phyloP scores from a whole-genome alignment of 495 filamentous ascomycete species.

The Aspergillus leporis region DNA sequence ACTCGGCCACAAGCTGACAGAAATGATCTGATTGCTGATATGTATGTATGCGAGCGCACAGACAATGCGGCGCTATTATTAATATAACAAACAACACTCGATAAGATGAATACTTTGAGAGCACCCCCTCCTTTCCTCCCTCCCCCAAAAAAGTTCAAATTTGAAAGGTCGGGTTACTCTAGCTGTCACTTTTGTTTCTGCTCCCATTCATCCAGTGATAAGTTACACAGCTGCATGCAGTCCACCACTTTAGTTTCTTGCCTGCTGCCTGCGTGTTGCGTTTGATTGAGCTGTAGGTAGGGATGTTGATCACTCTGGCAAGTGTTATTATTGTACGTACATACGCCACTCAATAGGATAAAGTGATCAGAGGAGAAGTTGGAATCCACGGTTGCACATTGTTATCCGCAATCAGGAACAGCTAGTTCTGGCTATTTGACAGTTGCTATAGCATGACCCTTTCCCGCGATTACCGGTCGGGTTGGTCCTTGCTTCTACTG shows the following conservation, averaged over 20 bases:
- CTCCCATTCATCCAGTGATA: neutral
- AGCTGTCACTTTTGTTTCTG: constrained; percentile 1
- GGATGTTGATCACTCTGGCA: neutral
- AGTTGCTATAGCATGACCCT: neutral
- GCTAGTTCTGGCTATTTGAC: neutral
- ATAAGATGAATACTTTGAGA: neutral
- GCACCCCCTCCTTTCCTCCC: neutral
- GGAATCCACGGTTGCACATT: neutral
- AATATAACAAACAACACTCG: neutral
- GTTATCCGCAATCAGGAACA: too few species aligned
- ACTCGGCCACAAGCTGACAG: neutral
- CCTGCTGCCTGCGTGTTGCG: constrained; percentile 1
- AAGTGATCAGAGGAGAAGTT: too few species aligned
- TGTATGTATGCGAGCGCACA: neutral
- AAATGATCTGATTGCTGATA: neutral
- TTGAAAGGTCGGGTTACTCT: too few species aligned
- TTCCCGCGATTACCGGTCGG: neutral
- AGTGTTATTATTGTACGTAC: too few species aligned
- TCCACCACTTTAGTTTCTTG: constrained; percentile 13
- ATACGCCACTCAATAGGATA: too few species aligned
- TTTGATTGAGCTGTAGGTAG: neutral
- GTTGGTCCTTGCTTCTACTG: constrained; percentile 1
- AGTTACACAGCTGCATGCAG: constrained; percentile 21
- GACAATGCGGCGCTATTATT: neutral
- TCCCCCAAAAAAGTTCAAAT: neutral